Base-by-base conservation (phyloP, 2,329 filamentous ascomycete species). In the Cladosporium austrohemisphaericum region DNA sequence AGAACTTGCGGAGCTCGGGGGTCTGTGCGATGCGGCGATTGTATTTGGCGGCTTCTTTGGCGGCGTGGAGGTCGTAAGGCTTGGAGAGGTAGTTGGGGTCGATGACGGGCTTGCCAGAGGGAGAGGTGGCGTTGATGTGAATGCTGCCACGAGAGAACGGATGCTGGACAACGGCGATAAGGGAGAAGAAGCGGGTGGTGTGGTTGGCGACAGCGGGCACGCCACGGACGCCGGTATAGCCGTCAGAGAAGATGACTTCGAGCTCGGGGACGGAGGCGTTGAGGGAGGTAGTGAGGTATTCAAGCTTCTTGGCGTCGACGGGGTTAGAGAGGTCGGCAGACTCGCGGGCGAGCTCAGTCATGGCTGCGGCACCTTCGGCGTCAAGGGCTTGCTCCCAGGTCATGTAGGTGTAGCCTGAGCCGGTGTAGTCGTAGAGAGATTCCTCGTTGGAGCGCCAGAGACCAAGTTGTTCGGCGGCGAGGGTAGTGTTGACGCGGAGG, bases 141-240 rank as follows among this genome's bases (percentile, higher is more conserved):
- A 77, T 70, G 29, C 67, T 63, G 9, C 71, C 71, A 52, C 36
- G 69, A 52, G 74, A 77, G 25, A 77, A 55, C 0, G 76, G 74
- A 0, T 74, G 71, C 5, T 77, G 61, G 11, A 78, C 66, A 48
- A 75, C 73, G 6, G 77, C 74, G 41, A 84, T 77, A 2, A 84
- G 74, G 0, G 78, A 83, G 48, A 80, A 66, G 63, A 78, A 77
- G 71, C 48, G 52, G 35, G 60, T 51, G 11, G 67, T 67, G 49
- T 60, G 64, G 11, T 65, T 57, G 18, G 59, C 51, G 37, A 20
- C 31, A 4, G 60, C 43, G 2, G 65, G 65, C 50, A 68, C 68
- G 16, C 68, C 66, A 53, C 66, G 67, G 33, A 63, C 53, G n/a
- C 73, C 73, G 1, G 69, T 71, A 59, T 73, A 75, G 4, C 70